Percentiles rank a stretch among this genome's conserved stretches.
These are phyloP conservation scores for Geotrichum aggregatum DNA, from an alignment of 1,139 yeast genomes.

Conservation along the genomic window DNA sequence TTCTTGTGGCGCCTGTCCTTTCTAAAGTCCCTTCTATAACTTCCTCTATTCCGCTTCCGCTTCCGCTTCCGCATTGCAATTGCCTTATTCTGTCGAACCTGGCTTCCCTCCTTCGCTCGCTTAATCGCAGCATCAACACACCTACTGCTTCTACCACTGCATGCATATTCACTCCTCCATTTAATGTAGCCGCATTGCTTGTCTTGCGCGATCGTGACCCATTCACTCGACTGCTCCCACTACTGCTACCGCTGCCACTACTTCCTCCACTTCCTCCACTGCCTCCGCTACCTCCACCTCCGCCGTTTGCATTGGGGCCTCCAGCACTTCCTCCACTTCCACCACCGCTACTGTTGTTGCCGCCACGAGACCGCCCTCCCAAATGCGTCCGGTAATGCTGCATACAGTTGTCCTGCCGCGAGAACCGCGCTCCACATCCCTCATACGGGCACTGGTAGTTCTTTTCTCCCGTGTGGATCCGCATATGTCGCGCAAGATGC, in stretches of 20 bases:
- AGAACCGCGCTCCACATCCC: conserved; percentile 79
- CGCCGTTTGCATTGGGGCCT: too few relatives aligned
- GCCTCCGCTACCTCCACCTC: too few relatives aligned
- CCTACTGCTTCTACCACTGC: too few relatives aligned
- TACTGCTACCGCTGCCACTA: background rate
- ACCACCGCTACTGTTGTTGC: background rate
- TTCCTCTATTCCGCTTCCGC: too few relatives aligned
- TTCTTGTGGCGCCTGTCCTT: too few relatives aligned
- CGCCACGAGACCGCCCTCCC: conserved; percentile 25
- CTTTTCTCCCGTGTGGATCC: conserved; percentile 89
- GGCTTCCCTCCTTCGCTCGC: too few relatives aligned
- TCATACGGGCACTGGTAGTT: conserved; percentile 79
- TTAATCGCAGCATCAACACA: too few relatives aligned
- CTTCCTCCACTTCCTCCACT: too few relatives aligned
- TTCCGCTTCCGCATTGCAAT: too few relatives aligned
- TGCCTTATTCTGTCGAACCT: too few relatives aligned
- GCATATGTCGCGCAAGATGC: conserved; percentile 69
- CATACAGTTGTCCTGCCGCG: conserved; percentile 91
- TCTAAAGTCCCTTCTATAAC: too few relatives aligned
- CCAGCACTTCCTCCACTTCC: background rate
- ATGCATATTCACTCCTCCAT: too few relatives aligned
- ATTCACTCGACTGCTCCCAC: background rate
- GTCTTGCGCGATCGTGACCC: conserved; percentile 1
- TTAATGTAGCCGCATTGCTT: background rate
- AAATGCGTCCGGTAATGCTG: conserved; percentile 84